These are phyloP conservation scores for Saturnispora besseyi DNA, from an alignment of 805 yeast genomes.

Conservation along the genomic window DNA sequence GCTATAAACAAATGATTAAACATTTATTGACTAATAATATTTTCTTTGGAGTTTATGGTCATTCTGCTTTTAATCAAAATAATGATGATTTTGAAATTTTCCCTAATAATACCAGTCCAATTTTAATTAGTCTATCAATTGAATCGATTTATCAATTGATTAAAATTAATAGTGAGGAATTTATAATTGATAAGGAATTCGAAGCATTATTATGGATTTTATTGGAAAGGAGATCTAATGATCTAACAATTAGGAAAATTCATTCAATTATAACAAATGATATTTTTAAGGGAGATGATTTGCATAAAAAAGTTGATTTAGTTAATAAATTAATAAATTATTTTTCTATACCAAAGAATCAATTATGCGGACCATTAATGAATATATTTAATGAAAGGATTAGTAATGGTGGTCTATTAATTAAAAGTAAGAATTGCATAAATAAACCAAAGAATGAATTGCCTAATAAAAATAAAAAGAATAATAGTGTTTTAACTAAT, in stretches of 20 bases:
- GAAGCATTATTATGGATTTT: conserved; percentile 26
- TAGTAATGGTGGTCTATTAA: conserved; percentile 13
- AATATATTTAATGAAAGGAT: conserved; percentile 22
- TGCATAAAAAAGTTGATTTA: conserved; percentile 21
- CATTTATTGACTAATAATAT: conserved; percentile 28
- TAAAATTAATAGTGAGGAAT: conserved; percentile 18
- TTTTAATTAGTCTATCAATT: conserved; percentile 20
- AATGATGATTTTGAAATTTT: conserved; percentile 19
- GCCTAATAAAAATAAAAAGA: conserved; percentile 3
- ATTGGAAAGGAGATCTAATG: conserved; percentile 22
- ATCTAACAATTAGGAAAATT: conserved; percentile 15
- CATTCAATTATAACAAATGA: conserved; percentile 19
- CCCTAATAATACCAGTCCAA: conserved; percentile 27
- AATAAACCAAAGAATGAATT: not conserved
- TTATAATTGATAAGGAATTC: conserved; percentile 13
- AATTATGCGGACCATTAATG: conserved; percentile 19
- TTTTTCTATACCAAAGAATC: conserved; percentile 21
- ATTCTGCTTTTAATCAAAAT: conserved; percentile 12
- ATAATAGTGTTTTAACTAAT: conserved; percentile 18
- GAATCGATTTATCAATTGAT: conserved; percentile 25
- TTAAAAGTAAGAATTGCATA: not conserved
- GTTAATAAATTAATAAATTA: conserved; percentile 21
- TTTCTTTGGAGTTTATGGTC: conserved; percentile 24
- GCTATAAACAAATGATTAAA: conserved; percentile 27
- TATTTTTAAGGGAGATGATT: conserved; percentile 7